These are phyloP conservation scores for Lipomyces oligophaga DNA, from an alignment of 805 yeast species.

Conservation along the genomic window DNA sequence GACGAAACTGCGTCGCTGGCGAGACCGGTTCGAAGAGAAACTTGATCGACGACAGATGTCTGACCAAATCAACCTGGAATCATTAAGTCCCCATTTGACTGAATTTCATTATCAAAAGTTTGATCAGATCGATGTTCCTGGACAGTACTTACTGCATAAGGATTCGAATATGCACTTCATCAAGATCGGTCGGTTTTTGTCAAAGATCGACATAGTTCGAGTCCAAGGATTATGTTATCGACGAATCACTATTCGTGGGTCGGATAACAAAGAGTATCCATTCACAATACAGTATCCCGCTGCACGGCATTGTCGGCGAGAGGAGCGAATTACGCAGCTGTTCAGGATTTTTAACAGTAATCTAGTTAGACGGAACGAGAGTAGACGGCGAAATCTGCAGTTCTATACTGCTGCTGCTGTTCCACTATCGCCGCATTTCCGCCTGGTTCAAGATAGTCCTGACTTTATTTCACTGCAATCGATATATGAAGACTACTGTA, in stretches of 20 bases:
- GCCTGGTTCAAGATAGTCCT: slow-evolving; percentile 80
- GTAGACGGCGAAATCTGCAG: slow-evolving; percentile 77
- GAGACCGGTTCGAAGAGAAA: slow-evolving; percentile 86
- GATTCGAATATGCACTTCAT: slow-evolving; percentile 88
- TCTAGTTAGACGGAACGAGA: slow-evolving; percentile 74
- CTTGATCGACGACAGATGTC: slow-evolving; percentile 68
- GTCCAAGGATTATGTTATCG: slow-evolving; percentile 89
- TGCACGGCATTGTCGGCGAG: slow-evolving; percentile 94
- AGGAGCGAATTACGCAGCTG: slow-evolving; percentile 87
- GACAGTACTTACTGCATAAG: slow-evolving; percentile 76
- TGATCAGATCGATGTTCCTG: slow-evolving; percentile 96
- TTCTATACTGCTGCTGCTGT: slow-evolving; percentile 88
- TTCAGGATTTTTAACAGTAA: slow-evolving; percentile 81
- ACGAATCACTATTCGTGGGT: slow-evolving; percentile 83
- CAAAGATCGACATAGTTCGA: slow-evolving; percentile 80
- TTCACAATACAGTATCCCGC: slow-evolving; percentile 98
- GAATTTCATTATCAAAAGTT: slow-evolving; percentile 98
- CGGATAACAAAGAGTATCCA: slow-evolving; percentile 85
- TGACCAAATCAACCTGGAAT: slow-evolving; percentile 75
- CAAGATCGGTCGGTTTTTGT: slow-evolving; percentile 88
- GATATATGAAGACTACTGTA: slow-evolving; percentile 84
- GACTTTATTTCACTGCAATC: slow-evolving; percentile 71
- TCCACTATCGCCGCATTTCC: slow-evolving; percentile 90
- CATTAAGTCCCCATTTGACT: slow-evolving; percentile 88
- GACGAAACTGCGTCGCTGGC: slow-evolving; percentile 80